These are phyloP conservation scores for Suillus fuscotomentosus DNA, from an alignment of 768 basidiomycete genomes.

Conservation along the genomic window DNA sequence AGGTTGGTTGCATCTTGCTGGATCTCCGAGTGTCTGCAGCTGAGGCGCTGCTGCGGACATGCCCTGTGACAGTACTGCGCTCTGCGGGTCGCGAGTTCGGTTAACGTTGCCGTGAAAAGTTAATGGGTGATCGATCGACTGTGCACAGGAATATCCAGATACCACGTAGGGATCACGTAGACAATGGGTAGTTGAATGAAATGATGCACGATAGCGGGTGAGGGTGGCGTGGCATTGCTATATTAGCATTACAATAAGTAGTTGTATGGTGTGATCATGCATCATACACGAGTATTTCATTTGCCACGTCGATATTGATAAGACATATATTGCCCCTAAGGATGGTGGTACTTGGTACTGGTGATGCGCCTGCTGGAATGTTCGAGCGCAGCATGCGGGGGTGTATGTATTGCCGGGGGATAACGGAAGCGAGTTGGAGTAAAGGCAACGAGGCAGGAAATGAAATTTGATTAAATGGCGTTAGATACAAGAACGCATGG, in stretches of 20 bases:
- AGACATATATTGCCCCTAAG: not conserved
- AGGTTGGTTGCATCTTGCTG: too few relatives aligned
- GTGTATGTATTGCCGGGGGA: not conserved
- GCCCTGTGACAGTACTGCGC: not conserved
- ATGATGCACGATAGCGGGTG: not conserved
- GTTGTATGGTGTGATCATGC: not conserved
- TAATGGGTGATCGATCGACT: not conserved
- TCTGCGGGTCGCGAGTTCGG: not conserved
- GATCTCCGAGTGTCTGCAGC: too few relatives aligned
- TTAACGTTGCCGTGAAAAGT: too few relatives aligned
- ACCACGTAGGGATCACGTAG: not conserved
- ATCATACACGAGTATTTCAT: not conserved
- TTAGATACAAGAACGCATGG: not conserved
- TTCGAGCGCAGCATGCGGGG: not conserved
- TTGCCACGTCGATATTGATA: not conserved
- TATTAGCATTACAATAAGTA: too few relatives aligned
- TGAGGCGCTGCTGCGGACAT: not conserved
- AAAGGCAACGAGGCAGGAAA: too few relatives aligned
- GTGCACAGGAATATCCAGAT: not conserved
- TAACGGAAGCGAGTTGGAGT: not conserved
- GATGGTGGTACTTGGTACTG: too few relatives aligned
- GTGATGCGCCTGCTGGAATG: too few relatives aligned
- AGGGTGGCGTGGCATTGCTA: not conserved
- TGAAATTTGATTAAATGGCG: too few relatives aligned
- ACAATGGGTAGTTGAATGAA: not conserved